phyloP scores from a whole-genome alignment of 345 rosid genomes.

The Lagerstroemia speciosa region DNA sequence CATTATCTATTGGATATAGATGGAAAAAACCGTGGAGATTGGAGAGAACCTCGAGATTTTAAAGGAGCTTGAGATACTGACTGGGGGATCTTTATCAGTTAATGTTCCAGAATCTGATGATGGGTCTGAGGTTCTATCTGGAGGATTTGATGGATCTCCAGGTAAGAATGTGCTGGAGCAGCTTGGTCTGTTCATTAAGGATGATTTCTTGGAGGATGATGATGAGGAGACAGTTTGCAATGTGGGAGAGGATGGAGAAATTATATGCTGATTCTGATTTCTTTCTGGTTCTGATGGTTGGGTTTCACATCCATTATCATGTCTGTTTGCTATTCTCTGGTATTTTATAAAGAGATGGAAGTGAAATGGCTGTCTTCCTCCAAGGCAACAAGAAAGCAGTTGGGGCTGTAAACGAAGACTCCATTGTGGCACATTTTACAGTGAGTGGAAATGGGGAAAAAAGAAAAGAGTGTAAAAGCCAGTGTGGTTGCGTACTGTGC shows the following conservation, averaged over 20 bases:
- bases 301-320: background rate
- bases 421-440: no score
- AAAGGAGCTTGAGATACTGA: slow-evolving; percentile 43
- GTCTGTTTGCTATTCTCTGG: background rate
- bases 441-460: background rate
- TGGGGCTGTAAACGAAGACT: background rate
- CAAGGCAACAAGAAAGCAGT: background rate
- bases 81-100: slow-evolving; percentile 35
- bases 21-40: slow-evolving; percentile 46
- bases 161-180: slow-evolving; percentile 31
- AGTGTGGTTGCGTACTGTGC: no score
- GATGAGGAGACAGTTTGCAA: slow-evolving; percentile 27
- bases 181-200: slow-evolving; percentile 57
- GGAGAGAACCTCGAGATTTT: slow-evolving; percentile 35
- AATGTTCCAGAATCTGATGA: slow-evolving; percentile 7
- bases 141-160: slow-evolving; percentile 15
- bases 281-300: background rate
- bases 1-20: slow-evolving; percentile 23
- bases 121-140: slow-evolving; percentile 12
- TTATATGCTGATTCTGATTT: slow-evolving; percentile 16
- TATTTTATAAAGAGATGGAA: background rate
- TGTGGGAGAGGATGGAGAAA: slow-evolving; percentile 76
- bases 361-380: background rate
- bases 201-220: slow-evolving; percentile 27
- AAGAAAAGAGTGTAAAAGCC: no score